phyloP scores from a whole-genome alignment of 345 rosid genomes.

The Melastoma malabathricum region DNA sequence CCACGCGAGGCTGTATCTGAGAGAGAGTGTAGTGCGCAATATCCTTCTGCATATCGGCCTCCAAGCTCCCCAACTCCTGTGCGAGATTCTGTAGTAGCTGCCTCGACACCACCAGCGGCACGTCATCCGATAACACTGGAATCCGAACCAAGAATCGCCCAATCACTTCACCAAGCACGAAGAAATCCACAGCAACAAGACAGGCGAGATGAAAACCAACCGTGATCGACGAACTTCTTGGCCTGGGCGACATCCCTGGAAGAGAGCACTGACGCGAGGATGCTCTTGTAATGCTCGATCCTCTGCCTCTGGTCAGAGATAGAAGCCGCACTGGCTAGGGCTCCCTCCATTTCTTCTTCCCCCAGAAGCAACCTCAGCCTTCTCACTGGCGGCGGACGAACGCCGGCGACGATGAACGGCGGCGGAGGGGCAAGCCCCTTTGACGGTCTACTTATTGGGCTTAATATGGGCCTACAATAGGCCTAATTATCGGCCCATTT shows the following conservation, averaged over 20 bases:
- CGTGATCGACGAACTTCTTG: slow-evolving; percentile 83
- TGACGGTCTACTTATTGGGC: no score
- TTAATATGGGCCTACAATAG: no score
- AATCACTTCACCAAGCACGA: slow-evolving; percentile 1
- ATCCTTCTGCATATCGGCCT: slow-evolving; percentile 75
- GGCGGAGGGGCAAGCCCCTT: no score
- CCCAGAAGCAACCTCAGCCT: no score
- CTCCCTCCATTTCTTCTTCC: slow-evolving; percentile 92
- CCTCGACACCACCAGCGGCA: slow-evolving; percentile 85
- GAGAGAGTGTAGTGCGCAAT: slow-evolving; percentile 76
- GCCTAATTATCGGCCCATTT: not conserved
- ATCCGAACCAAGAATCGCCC: not conserved
- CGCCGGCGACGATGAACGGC: no score
- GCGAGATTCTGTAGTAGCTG: slow-evolving; percentile 85
- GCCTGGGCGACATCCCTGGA: slow-evolving; percentile 70
- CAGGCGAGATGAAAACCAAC: slow-evolving; percentile 12
- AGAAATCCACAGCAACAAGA: not conserved
- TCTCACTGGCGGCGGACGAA: no score
- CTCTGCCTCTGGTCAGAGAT: slow-evolving; percentile 90
- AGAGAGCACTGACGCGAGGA: slow-evolving; percentile 68
- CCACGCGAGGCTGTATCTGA: slow-evolving; percentile 96
- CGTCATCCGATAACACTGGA: slow-evolving; percentile 86
- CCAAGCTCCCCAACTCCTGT: slow-evolving; percentile 71
- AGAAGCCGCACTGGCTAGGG: slow-evolving; percentile 58
- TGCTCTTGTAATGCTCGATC: slow-evolving; percentile 95